phyloP scores from a whole-genome alignment of 495 filamentous ascomycete genomes.

The Amphirosellinia nigrospora region DNA sequence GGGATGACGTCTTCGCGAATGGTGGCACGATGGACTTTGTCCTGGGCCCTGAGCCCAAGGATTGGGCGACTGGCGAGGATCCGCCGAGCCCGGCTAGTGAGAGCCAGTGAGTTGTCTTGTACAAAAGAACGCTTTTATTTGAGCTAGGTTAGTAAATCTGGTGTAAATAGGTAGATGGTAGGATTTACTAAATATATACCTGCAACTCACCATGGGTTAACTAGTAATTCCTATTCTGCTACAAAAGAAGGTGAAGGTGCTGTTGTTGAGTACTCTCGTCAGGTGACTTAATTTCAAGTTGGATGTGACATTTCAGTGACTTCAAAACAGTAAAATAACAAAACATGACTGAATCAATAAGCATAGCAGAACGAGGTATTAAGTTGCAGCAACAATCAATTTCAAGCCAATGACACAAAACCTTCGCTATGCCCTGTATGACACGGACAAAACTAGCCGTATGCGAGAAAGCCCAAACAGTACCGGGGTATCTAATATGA shows the following conservation, averaged over 20 bases:
- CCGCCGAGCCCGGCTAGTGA: conserved; percentile 58
- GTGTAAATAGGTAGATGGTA: neutral
- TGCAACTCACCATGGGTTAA: neutral
- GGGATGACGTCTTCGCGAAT: conserved; percentile 66
- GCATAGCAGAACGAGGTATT: neutral
- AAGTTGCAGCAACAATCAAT: neutral
- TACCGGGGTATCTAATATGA: conserved; percentile 42
- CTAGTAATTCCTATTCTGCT: neutral
- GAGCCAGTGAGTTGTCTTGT: neutral
- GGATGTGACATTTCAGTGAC: neutral
- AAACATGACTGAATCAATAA: neutral
- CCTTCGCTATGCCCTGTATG: conserved; percentile 16
- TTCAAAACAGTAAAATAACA: neutral
- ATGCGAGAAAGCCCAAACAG: conserved; percentile 29
- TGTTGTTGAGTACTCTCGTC: neutral
- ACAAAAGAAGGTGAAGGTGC: neutral
- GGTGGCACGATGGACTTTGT: conserved; percentile 69
- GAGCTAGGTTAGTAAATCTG: neutral
- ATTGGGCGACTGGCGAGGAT: conserved; percentile 63
- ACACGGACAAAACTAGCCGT: conserved; percentile 16
- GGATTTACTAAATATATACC: neutral
- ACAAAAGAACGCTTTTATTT: neutral
- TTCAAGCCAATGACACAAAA: conserved; percentile 19
- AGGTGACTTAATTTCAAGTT: neutral
- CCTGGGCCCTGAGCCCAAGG: conserved; percentile 56